Conservation (phyloP, 176 grass and related monocot species). For the Oryza coarctata region DNA sequence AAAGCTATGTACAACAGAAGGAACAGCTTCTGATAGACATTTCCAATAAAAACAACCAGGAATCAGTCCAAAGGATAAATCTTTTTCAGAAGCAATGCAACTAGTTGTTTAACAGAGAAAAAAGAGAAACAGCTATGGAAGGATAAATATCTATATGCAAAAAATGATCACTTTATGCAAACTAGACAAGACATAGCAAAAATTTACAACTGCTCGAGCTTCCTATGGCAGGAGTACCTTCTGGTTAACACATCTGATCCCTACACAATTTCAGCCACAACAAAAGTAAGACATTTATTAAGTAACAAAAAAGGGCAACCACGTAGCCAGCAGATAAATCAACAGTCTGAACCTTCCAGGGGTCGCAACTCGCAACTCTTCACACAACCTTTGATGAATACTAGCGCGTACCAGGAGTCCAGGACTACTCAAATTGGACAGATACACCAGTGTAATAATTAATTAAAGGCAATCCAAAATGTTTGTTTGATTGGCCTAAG, state of each 20-base stretch:
- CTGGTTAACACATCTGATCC: not conserved
- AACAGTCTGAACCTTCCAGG: not conserved
- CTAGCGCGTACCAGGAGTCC: not conserved
- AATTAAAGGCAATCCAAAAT: not conserved
- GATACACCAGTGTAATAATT: not conserved
- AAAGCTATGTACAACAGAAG: not conserved
- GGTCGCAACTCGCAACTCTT: not conserved
- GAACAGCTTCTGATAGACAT: not conserved
- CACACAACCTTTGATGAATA: not conserved
- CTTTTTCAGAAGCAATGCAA: not conserved
- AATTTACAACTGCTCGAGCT: not conserved
- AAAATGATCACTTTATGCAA: not conserved
- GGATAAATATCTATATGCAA: not conserved
- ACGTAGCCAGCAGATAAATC: not conserved
- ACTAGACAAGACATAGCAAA: not conserved
- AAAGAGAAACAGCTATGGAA: not conserved
- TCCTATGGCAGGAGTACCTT: not conserved
- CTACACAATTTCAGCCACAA: not conserved
- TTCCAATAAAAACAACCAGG: not conserved
- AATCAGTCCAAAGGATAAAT: not conserved
- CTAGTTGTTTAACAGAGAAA: not conserved
- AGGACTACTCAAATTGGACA: not conserved
- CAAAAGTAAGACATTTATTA: not conserved
- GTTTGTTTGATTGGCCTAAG: not conserved
- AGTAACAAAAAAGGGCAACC: constrained; percentile 2